Conservation (phyloP, 1,139 yeast species). For the Zygosaccharomyces sapae region DNA sequence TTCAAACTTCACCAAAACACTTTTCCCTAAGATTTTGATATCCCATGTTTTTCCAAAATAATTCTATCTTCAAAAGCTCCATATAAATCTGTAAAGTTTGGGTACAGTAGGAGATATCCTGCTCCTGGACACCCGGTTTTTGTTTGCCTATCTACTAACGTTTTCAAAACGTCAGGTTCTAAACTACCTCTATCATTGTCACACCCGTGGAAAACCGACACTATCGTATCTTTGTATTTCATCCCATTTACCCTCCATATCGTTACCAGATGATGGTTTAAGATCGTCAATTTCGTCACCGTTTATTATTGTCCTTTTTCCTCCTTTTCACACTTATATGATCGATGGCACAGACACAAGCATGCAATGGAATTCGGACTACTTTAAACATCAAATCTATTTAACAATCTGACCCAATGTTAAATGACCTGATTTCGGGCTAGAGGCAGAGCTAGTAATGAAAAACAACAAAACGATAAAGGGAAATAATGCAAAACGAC, state of each 20-base stretch:
- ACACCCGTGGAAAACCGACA: constrained; percentile 11
- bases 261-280: background rate
- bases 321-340: background rate
- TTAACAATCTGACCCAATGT: background rate
- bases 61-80: constrained; percentile 23
- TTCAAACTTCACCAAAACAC: constrained; percentile 25
- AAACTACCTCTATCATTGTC: constrained; percentile 1
- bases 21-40: constrained; percentile 21
- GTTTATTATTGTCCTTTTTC: background rate
- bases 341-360: background rate
- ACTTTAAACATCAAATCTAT: background rate
- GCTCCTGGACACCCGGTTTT: constrained; percentile 7
- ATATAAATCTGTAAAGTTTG: constrained; percentile 16
- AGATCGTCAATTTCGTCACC: background rate
- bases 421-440: background rate
- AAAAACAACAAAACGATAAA: too few species aligned
- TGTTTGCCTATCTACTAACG: constrained; percentile 11
- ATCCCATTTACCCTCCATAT: background rate
- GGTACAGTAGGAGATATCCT: constrained; percentile 7
- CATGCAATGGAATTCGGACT: background rate
- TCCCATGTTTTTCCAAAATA: constrained; percentile 27
- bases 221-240: constrained; percentile 12
- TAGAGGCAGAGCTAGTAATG: background rate
- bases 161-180: constrained; percentile 8
- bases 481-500: too few species aligned